These are phyloP conservation scores for Talaromyces wortmannii DNA, from an alignment of 495 filamentous ascomycete species.

Conservation along the genomic window DNA sequence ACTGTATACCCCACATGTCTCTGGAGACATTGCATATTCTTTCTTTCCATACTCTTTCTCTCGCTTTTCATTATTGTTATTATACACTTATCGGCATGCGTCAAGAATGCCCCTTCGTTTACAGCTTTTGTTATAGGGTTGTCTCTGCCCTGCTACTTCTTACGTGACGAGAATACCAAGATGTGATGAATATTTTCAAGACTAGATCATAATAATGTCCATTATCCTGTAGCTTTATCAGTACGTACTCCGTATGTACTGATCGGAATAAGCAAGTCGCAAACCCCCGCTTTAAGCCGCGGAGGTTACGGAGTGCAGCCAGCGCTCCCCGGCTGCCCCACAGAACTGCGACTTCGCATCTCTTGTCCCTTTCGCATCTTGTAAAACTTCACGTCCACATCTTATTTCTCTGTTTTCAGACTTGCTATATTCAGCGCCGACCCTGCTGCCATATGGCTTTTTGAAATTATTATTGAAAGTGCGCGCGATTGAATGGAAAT, in stretches of 20 bases:
- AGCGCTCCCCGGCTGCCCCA: not conserved
- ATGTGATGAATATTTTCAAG: not conserved
- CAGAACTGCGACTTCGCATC: not conserved
- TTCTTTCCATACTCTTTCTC: conserved; percentile 3
- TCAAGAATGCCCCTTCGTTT: not conserved
- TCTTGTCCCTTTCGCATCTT: not conserved
- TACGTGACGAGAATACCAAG: not conserved
- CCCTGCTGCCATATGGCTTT: too few species aligned
- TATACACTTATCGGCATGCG: not conserved
- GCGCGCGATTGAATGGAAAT: too few species aligned
- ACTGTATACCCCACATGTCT: conserved; percentile 15
- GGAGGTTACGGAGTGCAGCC: not conserved
- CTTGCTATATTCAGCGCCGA: too few species aligned
- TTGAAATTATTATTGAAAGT: too few species aligned
- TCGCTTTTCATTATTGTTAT: not conserved
- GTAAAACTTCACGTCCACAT: too few species aligned
- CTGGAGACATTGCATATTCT: conserved; percentile 10
- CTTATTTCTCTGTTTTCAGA: too few species aligned
- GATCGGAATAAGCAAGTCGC: not conserved
- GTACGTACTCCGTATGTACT: too few species aligned
- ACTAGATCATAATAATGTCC: not conserved
- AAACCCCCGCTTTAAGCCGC: not conserved
- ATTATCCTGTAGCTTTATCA: too few species aligned
- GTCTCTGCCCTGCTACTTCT: not conserved
- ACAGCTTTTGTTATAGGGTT: not conserved